A percentile compares a stretch with the other conserved stretches of the same genome.
phyloP scores from a whole-genome alignment of 2,329 filamentous ascomycete species.

The Aspergillus ruber region DNA sequence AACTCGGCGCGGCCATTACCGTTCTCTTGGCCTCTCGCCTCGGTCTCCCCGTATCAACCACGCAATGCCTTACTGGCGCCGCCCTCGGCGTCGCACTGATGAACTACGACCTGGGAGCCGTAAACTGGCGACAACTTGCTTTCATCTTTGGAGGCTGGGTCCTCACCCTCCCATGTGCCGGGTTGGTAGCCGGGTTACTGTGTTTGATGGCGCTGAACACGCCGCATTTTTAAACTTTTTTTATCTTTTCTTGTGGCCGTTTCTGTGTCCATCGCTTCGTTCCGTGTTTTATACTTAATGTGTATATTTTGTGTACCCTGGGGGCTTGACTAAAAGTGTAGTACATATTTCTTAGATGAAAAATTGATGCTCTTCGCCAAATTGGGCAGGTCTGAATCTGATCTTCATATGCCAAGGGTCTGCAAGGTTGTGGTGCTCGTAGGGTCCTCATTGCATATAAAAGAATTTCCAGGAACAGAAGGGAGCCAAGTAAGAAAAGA shows the following conservation, averaged over 20 bases:
- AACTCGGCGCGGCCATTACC: conserved; percentile 38
- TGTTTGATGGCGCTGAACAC: conserved; percentile 39
- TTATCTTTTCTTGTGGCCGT: neutral
- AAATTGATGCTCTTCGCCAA: no score
- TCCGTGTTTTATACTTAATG: neutral
- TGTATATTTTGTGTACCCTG: neutral
- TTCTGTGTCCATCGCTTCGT: neutral
- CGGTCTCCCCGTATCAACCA: conserved; percentile 33
- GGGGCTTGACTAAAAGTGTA: neutral
- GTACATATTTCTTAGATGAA: neutral
- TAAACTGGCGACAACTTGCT: conserved; percentile 41
- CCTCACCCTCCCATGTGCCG: conserved; percentile 39
- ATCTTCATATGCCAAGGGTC: no score
- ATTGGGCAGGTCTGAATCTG: no score
- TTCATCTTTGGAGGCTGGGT: conserved; percentile 43
- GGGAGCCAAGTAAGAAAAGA: no score
- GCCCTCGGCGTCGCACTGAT: conserved; percentile 32
- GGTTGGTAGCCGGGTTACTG: conserved; percentile 34
- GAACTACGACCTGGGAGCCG: conserved; percentile 32
- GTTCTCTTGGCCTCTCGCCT: conserved; percentile 30
- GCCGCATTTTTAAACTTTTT: conserved; percentile 23
- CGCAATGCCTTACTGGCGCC: conserved; percentile 33
- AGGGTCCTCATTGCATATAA: no score
- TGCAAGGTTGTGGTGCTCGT: no score
- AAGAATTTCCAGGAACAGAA: no score